Evolutionary conservation across 1,284 basidiomycete genomes (phyloP).

Genomic region (Ceratobasidium sp.): DNA sequence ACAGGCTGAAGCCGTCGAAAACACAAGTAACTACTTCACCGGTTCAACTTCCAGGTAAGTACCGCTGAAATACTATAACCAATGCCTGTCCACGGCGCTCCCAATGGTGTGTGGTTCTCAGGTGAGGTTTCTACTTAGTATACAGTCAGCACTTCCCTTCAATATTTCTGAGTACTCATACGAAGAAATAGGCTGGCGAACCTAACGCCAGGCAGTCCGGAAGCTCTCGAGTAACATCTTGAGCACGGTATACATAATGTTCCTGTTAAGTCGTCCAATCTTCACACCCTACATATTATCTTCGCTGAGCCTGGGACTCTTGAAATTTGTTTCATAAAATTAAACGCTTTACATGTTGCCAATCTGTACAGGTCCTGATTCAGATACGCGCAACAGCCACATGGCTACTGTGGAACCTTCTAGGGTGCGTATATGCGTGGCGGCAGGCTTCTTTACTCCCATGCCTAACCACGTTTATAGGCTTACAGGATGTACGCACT

Average conservation of each 20-base stretch:
- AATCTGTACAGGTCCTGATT: neutral
- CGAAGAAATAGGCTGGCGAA: neutral
- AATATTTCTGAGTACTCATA: slow-evolving; percentile 29
- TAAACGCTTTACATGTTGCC: neutral
- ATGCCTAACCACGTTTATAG: neutral
- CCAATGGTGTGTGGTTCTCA: no score
- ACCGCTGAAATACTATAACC: no score
- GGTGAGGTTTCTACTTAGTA: no score
- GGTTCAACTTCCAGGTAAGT: no score
- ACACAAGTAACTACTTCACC: no score
- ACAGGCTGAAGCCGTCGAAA: neutral
- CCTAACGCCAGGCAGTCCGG: slow-evolving; percentile 24
- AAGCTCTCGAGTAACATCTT: slow-evolving; percentile 16
- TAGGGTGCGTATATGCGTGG: slow-evolving; percentile 24
- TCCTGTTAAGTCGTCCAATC: slow-evolving; percentile 21
- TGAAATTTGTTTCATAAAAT: slow-evolving; percentile 19
- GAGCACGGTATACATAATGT: slow-evolving; percentile 19
- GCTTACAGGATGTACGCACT: slow-evolving; percentile 28
- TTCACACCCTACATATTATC: slow-evolving; percentile 2
- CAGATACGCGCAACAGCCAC: slow-evolving; percentile 38
- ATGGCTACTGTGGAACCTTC: slow-evolving; percentile 42
- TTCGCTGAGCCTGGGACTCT: slow-evolving; percentile 15
- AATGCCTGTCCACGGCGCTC: no score
- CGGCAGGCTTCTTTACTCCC: neutral
- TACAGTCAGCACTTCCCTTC: no score